These are phyloP conservation scores for Mycena maculata DNA, from an alignment of 768 basidiomycete genomes.

Conservation along the genomic window DNA sequence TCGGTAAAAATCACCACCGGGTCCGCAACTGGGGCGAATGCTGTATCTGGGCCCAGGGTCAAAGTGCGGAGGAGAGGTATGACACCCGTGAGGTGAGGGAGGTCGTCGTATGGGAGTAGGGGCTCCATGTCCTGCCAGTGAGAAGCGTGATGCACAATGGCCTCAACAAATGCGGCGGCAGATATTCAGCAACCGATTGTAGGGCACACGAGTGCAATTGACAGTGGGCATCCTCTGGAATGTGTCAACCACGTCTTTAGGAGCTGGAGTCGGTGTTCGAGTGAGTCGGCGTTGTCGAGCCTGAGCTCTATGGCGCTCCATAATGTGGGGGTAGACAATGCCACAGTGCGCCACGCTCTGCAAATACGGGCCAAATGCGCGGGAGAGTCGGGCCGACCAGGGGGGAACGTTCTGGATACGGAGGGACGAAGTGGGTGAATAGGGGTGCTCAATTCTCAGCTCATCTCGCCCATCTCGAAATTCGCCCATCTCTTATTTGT, in stretches of 20 bases:
- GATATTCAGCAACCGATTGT: too few species aligned
- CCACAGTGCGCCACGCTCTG: neutral
- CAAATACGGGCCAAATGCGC: neutral
- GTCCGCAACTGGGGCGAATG: neutral
- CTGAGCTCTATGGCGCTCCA: neutral
- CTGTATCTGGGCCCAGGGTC: neutral
- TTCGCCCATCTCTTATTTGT: too few species aligned
- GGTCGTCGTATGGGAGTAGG: neutral
- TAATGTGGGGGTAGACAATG: neutral
- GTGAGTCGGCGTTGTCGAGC: neutral
- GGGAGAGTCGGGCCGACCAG: neutral
- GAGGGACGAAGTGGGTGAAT: neutral
- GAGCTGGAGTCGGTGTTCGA: neutral
- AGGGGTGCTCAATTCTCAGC: too few species aligned
- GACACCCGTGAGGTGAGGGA: neutral
- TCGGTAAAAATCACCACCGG: neutral
- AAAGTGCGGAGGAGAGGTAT: neutral
- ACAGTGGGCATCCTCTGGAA: neutral
- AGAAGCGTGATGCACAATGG: neutral
- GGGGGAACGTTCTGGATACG: neutral
- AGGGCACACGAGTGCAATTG: neutral
- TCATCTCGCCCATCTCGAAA: too few species aligned
- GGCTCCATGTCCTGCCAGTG: neutral
- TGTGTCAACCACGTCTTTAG: neutral
- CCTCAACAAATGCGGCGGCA: neutral